Conservation (phyloP, 2,329 filamentous ascomycete genomes). For the Cladosporium austrohemisphaericum region DNA sequence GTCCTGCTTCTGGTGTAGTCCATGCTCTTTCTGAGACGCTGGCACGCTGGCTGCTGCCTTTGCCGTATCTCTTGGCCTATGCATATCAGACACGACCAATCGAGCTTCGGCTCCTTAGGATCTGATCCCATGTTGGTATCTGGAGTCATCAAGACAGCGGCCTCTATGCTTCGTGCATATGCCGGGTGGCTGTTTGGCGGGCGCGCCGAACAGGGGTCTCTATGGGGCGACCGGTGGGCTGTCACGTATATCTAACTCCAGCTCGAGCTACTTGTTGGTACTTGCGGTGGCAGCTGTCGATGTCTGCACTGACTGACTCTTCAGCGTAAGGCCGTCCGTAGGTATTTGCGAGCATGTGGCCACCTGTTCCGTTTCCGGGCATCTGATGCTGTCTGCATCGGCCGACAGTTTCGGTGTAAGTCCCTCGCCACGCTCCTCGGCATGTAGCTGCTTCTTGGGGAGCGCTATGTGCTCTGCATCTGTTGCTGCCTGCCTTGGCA, state of each 20-base stretch:
- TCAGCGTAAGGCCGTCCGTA: no score
- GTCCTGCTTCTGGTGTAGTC: background rate
- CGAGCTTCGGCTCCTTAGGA: background rate
- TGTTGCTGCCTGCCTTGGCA: no score
- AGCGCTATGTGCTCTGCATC: no score
- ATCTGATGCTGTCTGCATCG: no score
- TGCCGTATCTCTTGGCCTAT: background rate
- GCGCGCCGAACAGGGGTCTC: slow-evolving; percentile 3
- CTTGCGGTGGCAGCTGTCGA: background rate
- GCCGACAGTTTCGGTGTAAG: no score
- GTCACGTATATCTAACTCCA: background rate
- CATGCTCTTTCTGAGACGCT: background rate
- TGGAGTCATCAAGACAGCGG: background rate
- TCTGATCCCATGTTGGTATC: background rate
- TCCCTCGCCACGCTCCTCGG: no score
- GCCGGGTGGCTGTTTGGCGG: slow-evolving; percentile 8
- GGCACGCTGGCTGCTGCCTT: background rate
- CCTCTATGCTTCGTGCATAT: background rate
- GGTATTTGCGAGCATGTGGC: no score
- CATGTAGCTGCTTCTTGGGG: no score
- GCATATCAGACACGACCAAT: no score
- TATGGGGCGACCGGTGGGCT: background rate
- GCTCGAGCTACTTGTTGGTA: background rate
- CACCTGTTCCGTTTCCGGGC: no score
- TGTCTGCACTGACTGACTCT: background rate